Base-by-base conservation (phyloP, 495 filamentous ascomycete species). In the Neurospora sp. region DNA sequence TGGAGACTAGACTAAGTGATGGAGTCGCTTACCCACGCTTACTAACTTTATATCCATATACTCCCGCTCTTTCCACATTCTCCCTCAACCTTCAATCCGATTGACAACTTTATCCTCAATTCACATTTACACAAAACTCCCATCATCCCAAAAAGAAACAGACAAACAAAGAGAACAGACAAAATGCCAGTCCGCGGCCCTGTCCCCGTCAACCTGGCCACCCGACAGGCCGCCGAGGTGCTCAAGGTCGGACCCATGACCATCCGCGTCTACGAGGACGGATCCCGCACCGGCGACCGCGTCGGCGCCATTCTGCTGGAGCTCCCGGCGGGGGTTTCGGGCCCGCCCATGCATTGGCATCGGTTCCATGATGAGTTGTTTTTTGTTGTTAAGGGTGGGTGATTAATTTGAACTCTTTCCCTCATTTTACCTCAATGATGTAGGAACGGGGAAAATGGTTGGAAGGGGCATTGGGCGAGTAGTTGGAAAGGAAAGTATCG, bases 341-440 rank as follows among this genome's bases (percentile, higher is more conserved):
- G 86, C 4, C 87, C 87, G 10, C 80, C 78, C 1, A 77, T 81
- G 77, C 79, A 82, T 48, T 81, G 81, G 79, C 79, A 81, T 70
- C 75, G 79, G 1, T 80, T 88, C 82, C 87, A 89, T 77, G 85
- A 88, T 73, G 85, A 88, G 79, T 82, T 84, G 39, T 89, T 88
- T 79, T 78, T 87, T 53, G 79, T 88, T 35, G 87, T 82, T 7
- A 81, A 85, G 65, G 87, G 87, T 76, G 78, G 73, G 20, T 75
- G 80, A 12, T 31, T 16, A 3, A 8, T 39, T 12, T 37, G 35
- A 37, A 37, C 35, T 27, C 10, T 37, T n/a, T 6, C 5, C 8
- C 16, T 37, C 35, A 5, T 6, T 37, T 37, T 37, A 37, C 35
- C 35, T 6, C 35, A 37, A 37, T 37, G 35, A 0, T 37, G 35